These are phyloP conservation scores for Phytophthora agathidicida DNA, from an alignment of 352 stramenopile species.

Conservation along the genomic window DNA sequence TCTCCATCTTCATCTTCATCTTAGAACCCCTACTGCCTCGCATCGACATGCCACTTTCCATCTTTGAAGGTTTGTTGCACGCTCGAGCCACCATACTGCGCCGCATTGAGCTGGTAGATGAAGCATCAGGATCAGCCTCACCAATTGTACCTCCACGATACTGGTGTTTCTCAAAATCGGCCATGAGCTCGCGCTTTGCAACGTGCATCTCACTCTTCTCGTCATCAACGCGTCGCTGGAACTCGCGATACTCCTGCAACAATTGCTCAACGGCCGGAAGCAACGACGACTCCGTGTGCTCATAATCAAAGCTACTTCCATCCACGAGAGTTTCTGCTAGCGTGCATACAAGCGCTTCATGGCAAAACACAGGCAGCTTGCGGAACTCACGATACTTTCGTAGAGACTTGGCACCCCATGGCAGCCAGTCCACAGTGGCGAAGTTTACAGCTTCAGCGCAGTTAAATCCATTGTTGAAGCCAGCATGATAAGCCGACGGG, in stretches of 20 bases:
- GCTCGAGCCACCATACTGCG: conserved; percentile 41
- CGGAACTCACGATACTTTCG: conserved; percentile 76
- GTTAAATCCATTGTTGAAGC: conserved; percentile 98
- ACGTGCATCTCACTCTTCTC: conserved; percentile 30
- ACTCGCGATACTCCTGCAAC: conserved; percentile 57
- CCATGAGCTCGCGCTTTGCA: conserved; percentile 57
- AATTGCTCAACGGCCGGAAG: conserved; percentile 70
- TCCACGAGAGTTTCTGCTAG: conserved; percentile 76
- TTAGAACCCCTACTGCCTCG: conserved; percentile 32
- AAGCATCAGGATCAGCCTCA: conserved; percentile 10
- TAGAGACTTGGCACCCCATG: conserved; percentile 78
- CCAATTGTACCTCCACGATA: conserved; percentile 7
- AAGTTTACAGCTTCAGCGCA: conserved; percentile 93
- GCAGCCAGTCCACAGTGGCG: conserved; percentile 88
- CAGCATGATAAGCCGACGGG: conserved; percentile 96
- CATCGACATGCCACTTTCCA: conserved; percentile 6
- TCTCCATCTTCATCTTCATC: conserved; percentile 32
- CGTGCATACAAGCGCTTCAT: conserved; percentile 85
- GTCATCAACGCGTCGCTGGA: conserved; percentile 46
- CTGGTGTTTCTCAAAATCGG: conserved; percentile 47
- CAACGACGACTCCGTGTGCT: conserved; percentile 52
- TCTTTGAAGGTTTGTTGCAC: conserved; percentile 26
- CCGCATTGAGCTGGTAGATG: conserved; percentile 34
- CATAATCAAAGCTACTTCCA: conserved; percentile 53
- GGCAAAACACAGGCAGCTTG: conserved; percentile 87